phyloP scores from a whole-genome alignment of 257 asterid genomes.

The Nyctanthes arbortristis region DNA sequence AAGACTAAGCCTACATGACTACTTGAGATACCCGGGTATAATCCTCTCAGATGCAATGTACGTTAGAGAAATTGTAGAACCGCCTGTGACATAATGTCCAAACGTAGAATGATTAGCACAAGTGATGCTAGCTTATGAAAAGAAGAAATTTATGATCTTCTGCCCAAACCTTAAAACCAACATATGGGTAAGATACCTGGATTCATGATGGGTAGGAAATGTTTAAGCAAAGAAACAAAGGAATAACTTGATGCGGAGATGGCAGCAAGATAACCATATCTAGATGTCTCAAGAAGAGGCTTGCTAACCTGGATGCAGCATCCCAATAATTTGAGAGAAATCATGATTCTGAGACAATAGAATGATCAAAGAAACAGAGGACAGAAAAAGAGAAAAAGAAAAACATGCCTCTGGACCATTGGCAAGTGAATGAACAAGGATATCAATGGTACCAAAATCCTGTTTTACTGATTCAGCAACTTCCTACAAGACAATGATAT shows the following conservation, averaged over 20 bases:
- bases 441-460: conserved; percentile 95
- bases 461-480: conserved; percentile 88
- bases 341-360: not conserved
- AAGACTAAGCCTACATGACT: not conserved
- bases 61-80: conserved; percentile 90
- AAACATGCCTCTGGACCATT: conserved; percentile 99
- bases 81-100: conserved; percentile 48
- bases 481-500: conserved; percentile 67
- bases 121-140: not conserved
- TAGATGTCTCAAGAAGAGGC: conserved; percentile 85
- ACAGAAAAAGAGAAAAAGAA: not conserved
- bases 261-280: conserved; percentile 90
- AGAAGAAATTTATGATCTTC: not conserved
- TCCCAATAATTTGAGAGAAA: conserved; percentile 15
- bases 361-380: not conserved
- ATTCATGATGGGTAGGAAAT: conserved; percentile 83
- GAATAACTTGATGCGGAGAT: conserved; percentile 96
- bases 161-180: not conserved
- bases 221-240: conserved; percentile 74
- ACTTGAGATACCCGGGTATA: conserved; percentile 76
- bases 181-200: conserved; percentile 51
- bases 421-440: conserved; percentile 98
- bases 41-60: conserved; percentile 95
- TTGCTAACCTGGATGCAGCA: conserved; percentile 58
- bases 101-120: conserved; percentile 4